Evolutionary conservation across 306 rosid species (phyloP).

Genomic region (Ochetophila trinervis): DNA sequence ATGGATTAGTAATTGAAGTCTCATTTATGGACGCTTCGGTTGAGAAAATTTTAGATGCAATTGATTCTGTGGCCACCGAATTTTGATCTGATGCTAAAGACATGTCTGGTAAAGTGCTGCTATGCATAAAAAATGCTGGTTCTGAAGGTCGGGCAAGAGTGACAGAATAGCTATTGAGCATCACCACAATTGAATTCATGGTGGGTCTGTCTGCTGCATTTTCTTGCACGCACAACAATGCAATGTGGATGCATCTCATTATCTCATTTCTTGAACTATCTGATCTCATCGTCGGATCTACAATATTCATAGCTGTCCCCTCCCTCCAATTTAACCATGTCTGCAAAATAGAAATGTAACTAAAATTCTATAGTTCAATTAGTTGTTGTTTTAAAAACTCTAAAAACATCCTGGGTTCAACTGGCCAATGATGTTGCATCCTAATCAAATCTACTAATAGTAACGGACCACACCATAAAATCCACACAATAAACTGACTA

Average conservation of each 20-base stretch:
- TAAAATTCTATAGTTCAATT: not conserved
- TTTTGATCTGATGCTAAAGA: too few species aligned
- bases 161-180: slow-evolving; percentile 14
- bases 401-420: too few species aligned
- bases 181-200: slow-evolving; percentile 19
- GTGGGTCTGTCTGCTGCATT: slow-evolving; percentile 16
- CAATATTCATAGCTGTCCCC: not conserved
- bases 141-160: slow-evolving; percentile 1
- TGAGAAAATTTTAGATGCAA: too few species aligned
- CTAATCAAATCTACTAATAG: too few species aligned
- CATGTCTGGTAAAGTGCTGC: too few species aligned
- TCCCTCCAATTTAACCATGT: slow-evolving; percentile 30
- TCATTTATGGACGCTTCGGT: too few species aligned
- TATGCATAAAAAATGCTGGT: not conserved
- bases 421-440: too few species aligned
- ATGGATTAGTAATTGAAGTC: too few species aligned
- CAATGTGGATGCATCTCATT: slow-evolving; percentile 17
- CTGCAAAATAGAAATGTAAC: not conserved
- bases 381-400: not conserved
- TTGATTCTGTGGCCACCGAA: too few species aligned
- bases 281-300: slow-evolving; percentile 14
- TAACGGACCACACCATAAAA: too few species aligned
- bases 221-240: slow-evolving; percentile 34
- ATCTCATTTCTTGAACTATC: slow-evolving; percentile 17
- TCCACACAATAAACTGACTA: too few species aligned